phyloP scores from a whole-genome alignment of 148 eudicot species.

The Vaccinium myrtillus region DNA sequence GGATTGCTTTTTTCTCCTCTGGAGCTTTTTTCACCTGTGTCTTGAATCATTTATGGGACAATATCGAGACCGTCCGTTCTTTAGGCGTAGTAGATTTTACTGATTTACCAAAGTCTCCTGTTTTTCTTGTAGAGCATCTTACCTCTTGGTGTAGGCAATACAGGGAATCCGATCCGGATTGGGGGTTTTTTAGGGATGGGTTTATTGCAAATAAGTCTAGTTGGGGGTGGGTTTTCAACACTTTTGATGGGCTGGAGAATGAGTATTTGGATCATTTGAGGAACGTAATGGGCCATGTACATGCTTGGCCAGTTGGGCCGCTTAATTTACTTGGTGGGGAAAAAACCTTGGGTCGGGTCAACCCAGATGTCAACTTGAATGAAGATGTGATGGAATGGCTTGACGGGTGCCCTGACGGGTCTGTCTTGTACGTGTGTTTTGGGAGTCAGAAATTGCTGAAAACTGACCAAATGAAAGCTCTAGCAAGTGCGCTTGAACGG shows the following conservation, averaged over 20 bases:
- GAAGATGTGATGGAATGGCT: slow-evolving; percentile 45
- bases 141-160: too few species aligned
- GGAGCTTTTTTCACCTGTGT: too few species aligned
- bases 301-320: not conserved
- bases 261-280: not conserved
- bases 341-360: not conserved
- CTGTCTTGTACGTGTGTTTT: slow-evolving; percentile 63
- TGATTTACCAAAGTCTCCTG: too few species aligned
- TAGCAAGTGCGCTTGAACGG: slow-evolving; percentile 49
- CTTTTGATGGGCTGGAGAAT: not conserved
- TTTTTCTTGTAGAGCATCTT: too few species aligned
- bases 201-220: too few species aligned
- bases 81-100: too few species aligned
- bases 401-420: slow-evolving; percentile 45
- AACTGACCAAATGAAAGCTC: slow-evolving; percentile 49
- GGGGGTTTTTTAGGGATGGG: too few species aligned
- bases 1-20: too few species aligned
- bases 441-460: slow-evolving; percentile 61
- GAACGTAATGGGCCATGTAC: not conserved
- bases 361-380: not conserved
- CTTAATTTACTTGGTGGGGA: not conserved
- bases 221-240: too few species aligned
- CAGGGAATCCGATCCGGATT: too few species aligned
- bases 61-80: too few species aligned
- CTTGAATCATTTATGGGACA: too few species aligned